A percentile compares a stretch with the other conserved stretches of the same genome.
phyloP scores from a whole-genome alignment of 1,139 yeast genomes.

The Meyerozyma guilliermondii region DNA sequence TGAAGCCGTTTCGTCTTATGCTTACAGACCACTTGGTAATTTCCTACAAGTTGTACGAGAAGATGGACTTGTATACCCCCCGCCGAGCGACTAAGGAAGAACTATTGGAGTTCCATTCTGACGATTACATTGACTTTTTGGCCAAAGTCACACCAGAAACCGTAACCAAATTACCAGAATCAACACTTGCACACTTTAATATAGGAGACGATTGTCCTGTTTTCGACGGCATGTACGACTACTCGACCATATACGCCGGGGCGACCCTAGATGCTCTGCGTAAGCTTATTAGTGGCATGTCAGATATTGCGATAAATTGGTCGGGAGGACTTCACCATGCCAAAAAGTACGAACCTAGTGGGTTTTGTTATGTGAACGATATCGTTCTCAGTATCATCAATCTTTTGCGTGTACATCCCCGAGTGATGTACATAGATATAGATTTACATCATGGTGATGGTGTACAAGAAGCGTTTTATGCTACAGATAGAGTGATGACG shows the following conservation, averaged over 20 bases:
- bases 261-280: conserved; percentile 92
- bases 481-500: conserved; percentile 94
- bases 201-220: conserved; percentile 98
- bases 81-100: conserved; percentile 79
- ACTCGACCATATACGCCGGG: conserved; percentile 82
- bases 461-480: conserved; percentile 94
- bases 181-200: conserved; percentile 68
- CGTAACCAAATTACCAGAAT: conserved; percentile 50
- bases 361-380: conserved; percentile 93
- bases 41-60: conserved; percentile 77
- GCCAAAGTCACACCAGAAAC: conserved; percentile 80
- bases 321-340: conserved; percentile 98
- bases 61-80: conserved; percentile 87
- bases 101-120: conserved; percentile 74
- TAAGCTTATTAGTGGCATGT: conserved; percentile 74
- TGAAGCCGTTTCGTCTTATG: conserved; percentile 97
- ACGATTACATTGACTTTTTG: conserved; percentile 80
- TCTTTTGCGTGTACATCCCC: conserved; percentile 76
- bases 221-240: conserved; percentile 90
- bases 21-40: conserved; percentile 88
- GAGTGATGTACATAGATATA: conserved; percentile 90
- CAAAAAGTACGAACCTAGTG: conserved; percentile 88
- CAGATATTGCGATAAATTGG: conserved; percentile 96
- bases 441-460: conserved; percentile 99
- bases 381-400: conserved; percentile 85